phyloP scores from a whole-genome alignment of 495 filamentous ascomycete species.

The Tetracladium marchalianum region DNA sequence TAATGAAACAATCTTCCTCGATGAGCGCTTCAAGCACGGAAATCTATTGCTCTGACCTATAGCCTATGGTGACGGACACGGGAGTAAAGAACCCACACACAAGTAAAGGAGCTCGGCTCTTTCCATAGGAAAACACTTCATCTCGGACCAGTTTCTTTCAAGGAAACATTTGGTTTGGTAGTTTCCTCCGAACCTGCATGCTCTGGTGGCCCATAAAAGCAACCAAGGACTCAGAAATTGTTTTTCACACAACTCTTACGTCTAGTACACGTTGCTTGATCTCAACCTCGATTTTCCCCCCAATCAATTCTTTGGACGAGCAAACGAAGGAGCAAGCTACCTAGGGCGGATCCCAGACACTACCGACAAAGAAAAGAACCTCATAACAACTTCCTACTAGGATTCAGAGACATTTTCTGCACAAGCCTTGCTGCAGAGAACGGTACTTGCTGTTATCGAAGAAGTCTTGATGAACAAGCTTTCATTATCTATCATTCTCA shows the following conservation, averaged over 20 bases:
- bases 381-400: constrained; percentile 12
- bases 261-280: constrained; percentile 7
- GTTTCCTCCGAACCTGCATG: too few relatives aligned
- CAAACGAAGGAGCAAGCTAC: constrained; percentile 18
- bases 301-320: constrained; percentile 16
- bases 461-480: constrained; percentile 9
- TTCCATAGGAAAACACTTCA: not conserved
- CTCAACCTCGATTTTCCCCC: constrained; percentile 17
- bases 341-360: constrained; percentile 19
- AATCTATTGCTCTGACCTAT: constrained; percentile 4
- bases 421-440: constrained; percentile 14
- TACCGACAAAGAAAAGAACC: constrained; percentile 15
- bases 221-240: constrained; percentile 3
- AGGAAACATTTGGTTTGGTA: too few relatives aligned
- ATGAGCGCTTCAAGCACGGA: constrained; percentile 12
- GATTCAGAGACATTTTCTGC: constrained; percentile 6
- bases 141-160: too few relatives aligned
- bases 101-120: constrained; percentile 13
- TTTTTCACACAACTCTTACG: constrained; percentile 4
- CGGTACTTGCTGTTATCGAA: constrained; percentile 16
- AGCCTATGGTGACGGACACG: constrained; percentile 10
- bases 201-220: not conserved
- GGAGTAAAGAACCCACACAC: constrained; percentile 15
- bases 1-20: constrained; percentile 27
- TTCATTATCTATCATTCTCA: constrained; percentile 7